A percentile compares a stretch with the other conserved stretches of the same genome.
Evolutionary conservation across 768 basidiomycete species (phyloP).

Genomic region (Infundibulicybe gibba): DNA sequence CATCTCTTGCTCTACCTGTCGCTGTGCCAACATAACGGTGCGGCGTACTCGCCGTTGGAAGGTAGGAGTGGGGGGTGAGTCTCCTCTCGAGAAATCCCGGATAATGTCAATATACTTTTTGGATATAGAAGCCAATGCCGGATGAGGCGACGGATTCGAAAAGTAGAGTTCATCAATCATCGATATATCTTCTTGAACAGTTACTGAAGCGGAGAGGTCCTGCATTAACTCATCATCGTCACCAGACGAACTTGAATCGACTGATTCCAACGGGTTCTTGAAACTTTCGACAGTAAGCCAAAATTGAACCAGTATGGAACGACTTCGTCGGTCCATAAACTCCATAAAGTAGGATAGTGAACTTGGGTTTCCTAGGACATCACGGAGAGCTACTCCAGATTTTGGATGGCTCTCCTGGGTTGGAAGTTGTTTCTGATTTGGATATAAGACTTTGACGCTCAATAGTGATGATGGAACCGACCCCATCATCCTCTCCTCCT

Average conservation of each 20-base stretch:
- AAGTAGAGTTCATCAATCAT: slow-evolving; percentile 92
- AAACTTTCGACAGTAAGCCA: slow-evolving; percentile 98
- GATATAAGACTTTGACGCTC: background rate
- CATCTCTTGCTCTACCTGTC: slow-evolving; percentile 86
- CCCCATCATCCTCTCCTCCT: slow-evolving; percentile 64
- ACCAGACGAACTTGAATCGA: slow-evolving; percentile 69
- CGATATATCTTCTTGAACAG: slow-evolving; percentile 80
- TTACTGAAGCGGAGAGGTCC: slow-evolving; percentile 51
- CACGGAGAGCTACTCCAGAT: slow-evolving; percentile 60
- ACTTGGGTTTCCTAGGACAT: slow-evolving; percentile 83
- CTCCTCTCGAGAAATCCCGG: slow-evolving; percentile 55
- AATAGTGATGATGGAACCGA: slow-evolving; percentile 24
- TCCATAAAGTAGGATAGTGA: slow-evolving; percentile 97
- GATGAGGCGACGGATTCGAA: slow-evolving; percentile 51
- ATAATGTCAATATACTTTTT: slow-evolving; percentile 71
- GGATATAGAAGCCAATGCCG: slow-evolving; percentile 60
- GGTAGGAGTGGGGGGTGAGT: slow-evolving; percentile 37
- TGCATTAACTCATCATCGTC: slow-evolving; percentile 53
- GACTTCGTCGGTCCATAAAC: slow-evolving; percentile 90
- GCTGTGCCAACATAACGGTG: slow-evolving; percentile 81
- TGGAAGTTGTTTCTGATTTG: slow-evolving; percentile 31
- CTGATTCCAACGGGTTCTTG: slow-evolving; percentile 90
- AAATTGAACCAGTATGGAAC: slow-evolving; percentile 88
- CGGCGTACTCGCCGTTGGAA: slow-evolving; percentile 59
- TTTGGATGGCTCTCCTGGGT: slow-evolving; percentile 40